These are phyloP conservation scores for Trichoderma pleuroti DNA, from an alignment of 2,329 filamentous ascomycete genomes.

Conservation along the genomic window DNA sequence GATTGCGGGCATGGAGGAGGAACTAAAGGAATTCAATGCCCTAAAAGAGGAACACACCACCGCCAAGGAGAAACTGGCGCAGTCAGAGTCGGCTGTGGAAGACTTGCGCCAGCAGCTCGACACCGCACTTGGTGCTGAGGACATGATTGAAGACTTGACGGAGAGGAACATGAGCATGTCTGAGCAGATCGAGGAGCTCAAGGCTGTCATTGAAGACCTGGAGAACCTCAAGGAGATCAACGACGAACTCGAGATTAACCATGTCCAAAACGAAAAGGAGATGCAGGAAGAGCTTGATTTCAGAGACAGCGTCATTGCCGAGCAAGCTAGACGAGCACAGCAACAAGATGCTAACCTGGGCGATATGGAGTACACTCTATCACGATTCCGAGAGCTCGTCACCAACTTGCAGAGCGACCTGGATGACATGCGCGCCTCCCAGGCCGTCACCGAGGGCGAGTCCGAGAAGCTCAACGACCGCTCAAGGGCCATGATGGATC, in stretches of 20 bases:
- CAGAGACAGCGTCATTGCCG: slow-evolving; percentile 78
- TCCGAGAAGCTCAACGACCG: slow-evolving; percentile 85
- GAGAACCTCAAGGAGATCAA: slow-evolving; percentile 88
- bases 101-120: slow-evolving; percentile 90
- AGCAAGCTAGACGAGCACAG: slow-evolving; percentile 68
- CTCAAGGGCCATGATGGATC: slow-evolving; percentile 91
- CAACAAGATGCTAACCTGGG: slow-evolving; percentile 78
- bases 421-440: slow-evolving; percentile 87
- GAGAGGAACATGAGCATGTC: slow-evolving; percentile 81
- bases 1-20: slow-evolving; percentile 69
- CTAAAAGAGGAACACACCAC: slow-evolving; percentile 67
- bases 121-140: slow-evolving; percentile 80
- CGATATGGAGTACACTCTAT: slow-evolving; percentile 86
- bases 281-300: slow-evolving; percentile 91
- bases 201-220: slow-evolving; percentile 77
- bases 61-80: slow-evolving; percentile 68
- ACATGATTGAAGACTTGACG: slow-evolving; percentile 89
- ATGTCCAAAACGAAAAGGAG: slow-evolving; percentile 89
- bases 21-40: slow-evolving; percentile 63
- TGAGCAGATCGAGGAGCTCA: slow-evolving; percentile 79
- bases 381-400: slow-evolving; percentile 84
- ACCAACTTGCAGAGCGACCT: slow-evolving; percentile 80
- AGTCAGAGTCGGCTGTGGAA: slow-evolving; percentile 71
- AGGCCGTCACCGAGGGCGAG: slow-evolving; percentile 88
- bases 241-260: slow-evolving; percentile 90